Evolutionary conservation across 177 flowering plant genomes (phyloP).

Genomic region (Tripterygium wilfordii): DNA sequence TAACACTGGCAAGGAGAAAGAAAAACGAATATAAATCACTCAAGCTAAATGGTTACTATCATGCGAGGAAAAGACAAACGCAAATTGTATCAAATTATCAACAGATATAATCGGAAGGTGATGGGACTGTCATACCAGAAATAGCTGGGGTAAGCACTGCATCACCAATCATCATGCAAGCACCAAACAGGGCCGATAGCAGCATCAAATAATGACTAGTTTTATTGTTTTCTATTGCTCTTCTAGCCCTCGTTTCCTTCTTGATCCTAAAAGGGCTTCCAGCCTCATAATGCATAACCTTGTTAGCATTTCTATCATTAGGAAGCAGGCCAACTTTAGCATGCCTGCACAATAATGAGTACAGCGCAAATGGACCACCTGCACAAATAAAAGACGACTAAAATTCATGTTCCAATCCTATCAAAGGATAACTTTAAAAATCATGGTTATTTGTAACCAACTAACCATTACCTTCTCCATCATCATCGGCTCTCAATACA

Average conservation of each 20-base stretch:
- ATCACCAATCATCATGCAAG: slow-evolving; percentile 61
- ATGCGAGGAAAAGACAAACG: too few relatives aligned
- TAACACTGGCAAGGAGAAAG: slow-evolving; percentile 27
- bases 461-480: slow-evolving; percentile 55
- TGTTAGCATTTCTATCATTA: slow-evolving; percentile 26
- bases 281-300: slow-evolving; percentile 25
- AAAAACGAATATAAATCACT: slow-evolving; percentile 1
- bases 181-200: slow-evolving; percentile 55
- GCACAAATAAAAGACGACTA: slow-evolving; percentile 14
- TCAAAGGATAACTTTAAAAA: neutral
- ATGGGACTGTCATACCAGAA: too few relatives aligned
- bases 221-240: slow-evolving; percentile 39
- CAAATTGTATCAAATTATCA: neutral
- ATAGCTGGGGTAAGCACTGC: slow-evolving; percentile 64
- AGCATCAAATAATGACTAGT: slow-evolving; percentile 51
- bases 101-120: too few relatives aligned
- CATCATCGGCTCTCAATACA: slow-evolving; percentile 45
- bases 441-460: neutral
- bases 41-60: neutral
- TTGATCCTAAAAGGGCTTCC: slow-evolving; percentile 19
- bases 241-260: slow-evolving; percentile 42
- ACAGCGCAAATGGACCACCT: slow-evolving; percentile 75
- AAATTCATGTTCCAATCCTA: neutral
- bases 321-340: slow-evolving; percentile 64
- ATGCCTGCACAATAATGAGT: slow-evolving; percentile 64